Evolutionary conservation across 2,329 filamentous ascomycete genomes (phyloP).

Genomic region (Ophiocordyceps camponoti-rufipedis): DNA sequence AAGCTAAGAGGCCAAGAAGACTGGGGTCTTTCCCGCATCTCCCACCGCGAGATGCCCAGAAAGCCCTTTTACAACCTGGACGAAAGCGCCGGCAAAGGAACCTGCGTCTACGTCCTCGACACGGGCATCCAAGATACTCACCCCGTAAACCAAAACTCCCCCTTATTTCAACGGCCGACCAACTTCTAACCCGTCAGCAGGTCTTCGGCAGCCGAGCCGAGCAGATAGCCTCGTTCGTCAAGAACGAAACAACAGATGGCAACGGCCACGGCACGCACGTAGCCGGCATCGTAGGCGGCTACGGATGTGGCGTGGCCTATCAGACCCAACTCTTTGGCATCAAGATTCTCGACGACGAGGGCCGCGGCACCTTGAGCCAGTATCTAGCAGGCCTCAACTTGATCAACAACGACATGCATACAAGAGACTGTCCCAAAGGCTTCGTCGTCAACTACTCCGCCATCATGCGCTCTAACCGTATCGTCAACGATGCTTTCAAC

Average conservation of each 20-base stretch:
- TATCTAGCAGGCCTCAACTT: slow-evolving; percentile 23
- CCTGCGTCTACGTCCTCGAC: neutral
- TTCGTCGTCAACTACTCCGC: slow-evolving; percentile 32
- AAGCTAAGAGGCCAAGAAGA: no score
- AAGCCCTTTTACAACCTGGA: neutral
- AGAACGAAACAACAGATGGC: slow-evolving; percentile 9
- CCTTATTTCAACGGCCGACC: neutral
- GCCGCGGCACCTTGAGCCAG: slow-evolving; percentile 16
- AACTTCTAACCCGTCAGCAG: slow-evolving; percentile 1
- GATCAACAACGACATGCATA: slow-evolving; percentile 7
- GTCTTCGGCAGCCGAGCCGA: slow-evolving; percentile 22
- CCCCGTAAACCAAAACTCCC: neutral
- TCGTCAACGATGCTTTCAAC: slow-evolving; percentile 18
- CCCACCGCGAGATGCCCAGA: neutral
- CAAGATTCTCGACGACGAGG: slow-evolving; percentile 18
- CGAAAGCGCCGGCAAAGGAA: neutral
- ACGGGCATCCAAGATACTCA: neutral
- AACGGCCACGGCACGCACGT: slow-evolving; percentile 13
- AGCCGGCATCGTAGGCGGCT: slow-evolving; percentile 13
- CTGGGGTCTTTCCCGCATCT: neutral
- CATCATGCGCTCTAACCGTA: slow-evolving; percentile 9
- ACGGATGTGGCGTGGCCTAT: slow-evolving; percentile 21
- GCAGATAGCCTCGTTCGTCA: slow-evolving; percentile 15
- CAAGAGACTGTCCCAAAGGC: slow-evolving; percentile 16
- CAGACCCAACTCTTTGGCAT: slow-evolving; percentile 18